A percentile compares a stretch with the other conserved stretches of the same genome.
These are phyloP conservation scores for Linderina pennispora DNA, from an alignment of 192 early-diverging fungal species.

Conservation along the genomic window DNA sequence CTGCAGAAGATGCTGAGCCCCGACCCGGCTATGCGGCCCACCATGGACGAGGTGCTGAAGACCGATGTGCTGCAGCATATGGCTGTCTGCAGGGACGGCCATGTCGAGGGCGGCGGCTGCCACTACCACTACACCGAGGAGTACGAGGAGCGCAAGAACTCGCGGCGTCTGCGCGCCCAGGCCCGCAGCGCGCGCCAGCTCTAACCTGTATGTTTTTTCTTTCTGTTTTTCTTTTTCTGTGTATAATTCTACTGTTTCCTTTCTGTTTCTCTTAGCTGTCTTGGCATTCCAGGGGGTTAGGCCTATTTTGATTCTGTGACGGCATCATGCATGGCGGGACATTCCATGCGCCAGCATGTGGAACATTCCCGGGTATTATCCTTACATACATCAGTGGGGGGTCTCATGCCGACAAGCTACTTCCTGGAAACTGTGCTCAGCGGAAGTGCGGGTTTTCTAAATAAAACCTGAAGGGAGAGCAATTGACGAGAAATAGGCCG, in stretches of 20 bases:
- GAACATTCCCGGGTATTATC: too few relatives aligned
- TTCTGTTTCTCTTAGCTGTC: background rate
- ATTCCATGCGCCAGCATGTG: too few relatives aligned
- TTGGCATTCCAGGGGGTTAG: too few relatives aligned
- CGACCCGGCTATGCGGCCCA: slow-evolving; percentile 60
- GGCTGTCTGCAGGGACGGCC: slow-evolving; percentile 50
- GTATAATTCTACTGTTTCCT: background rate
- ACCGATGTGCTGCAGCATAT: slow-evolving; percentile 75
- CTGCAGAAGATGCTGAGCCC: slow-evolving; percentile 82
- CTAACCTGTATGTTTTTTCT: background rate
- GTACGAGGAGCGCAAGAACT: slow-evolving; percentile 42
- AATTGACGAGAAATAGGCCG: too few relatives aligned
- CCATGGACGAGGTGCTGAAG: slow-evolving; percentile 61
- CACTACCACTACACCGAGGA: slow-evolving; percentile 51
- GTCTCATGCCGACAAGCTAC: too few relatives aligned
- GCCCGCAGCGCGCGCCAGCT: slow-evolving; percentile 9
- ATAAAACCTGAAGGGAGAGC: too few relatives aligned
- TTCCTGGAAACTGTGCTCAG: too few relatives aligned
- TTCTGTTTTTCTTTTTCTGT: background rate
- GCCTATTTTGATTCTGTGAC: too few relatives aligned
- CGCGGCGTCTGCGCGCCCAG: slow-evolving; percentile 40
- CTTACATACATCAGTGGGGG: too few relatives aligned
- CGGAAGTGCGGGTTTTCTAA: too few relatives aligned
- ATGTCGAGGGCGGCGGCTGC: slow-evolving; percentile 23
- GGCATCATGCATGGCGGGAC: too few relatives aligned